Evolutionary conservation across 2,329 filamentous ascomycete species (phyloP), one percentile per base, ranked within the genome.

Genomic region (Ustulina deusta): DNA sequence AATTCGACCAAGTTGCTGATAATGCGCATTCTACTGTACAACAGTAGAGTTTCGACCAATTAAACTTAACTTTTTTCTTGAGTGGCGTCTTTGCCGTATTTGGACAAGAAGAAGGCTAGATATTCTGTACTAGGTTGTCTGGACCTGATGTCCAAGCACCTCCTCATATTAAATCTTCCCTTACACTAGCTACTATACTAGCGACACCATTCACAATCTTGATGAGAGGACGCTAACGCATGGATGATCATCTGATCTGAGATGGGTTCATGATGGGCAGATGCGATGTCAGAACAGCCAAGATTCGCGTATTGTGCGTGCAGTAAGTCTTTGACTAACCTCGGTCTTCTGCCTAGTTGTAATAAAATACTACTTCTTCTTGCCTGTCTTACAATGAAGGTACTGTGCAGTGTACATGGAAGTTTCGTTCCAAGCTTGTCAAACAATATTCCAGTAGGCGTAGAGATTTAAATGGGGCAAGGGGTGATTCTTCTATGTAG

Each of bases 171-270:
- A 22, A 6, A 36, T 48, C 29, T 36, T n/a, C 2, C 29, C 38
- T 44, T 34, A n/a, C n/a, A n/a, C n/a, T n/a, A n/a, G 36, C 20
- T 42, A 11, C 27, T 13, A 25, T 38, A 17, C 38, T 55, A 38
- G 22, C 38, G 25, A 32, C 13, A 27, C 44, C 38, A 40, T 25
- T 44, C 25, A 11, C 52, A 63, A 49, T 56, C 54, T 60, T 51
- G 40, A 61, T 54, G n/a, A 42, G 32, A 27, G 10, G 51, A 46
- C 44, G n/a, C 65, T 64, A 61, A 64, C 25, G 48, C 58, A 51
- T 56, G 34, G 46, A 52, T 40, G 44, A 65, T 64, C 55, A 63
- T 64, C 65, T 67, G 61, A 67, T 67, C 65, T 67, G 15, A 63
- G 61, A 56, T 61, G n/a, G 32, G 34, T 63, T 63, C 38, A 17